A percentile compares a stretch with the other conserved stretches of the same genome.
Conservation (phyloP, 306 rosid genomes). For the Acacia crassicarpa region DNA sequence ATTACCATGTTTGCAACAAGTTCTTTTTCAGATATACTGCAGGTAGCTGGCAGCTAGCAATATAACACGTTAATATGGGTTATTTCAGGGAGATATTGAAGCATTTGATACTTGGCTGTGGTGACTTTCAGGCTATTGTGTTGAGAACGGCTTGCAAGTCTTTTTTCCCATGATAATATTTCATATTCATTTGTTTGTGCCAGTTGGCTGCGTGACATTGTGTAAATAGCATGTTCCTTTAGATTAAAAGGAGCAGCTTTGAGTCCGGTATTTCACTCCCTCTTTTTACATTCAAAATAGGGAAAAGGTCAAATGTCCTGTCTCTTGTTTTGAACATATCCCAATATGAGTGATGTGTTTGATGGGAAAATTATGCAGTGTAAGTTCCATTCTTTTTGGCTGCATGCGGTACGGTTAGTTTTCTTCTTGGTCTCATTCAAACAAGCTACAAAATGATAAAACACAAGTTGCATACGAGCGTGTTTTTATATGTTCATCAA, state of each 20-base stretch:
- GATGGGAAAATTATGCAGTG: background rate
- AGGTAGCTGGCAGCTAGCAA: constrained; percentile 6
- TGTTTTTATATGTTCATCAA: background rate
- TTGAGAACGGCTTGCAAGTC: constrained; percentile 30
- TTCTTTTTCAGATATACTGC: constrained; percentile 1
- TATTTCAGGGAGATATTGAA: constrained; percentile 52
- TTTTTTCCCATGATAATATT: constrained; percentile 29
- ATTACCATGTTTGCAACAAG: background rate
- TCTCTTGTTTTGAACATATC: constrained; percentile 29
- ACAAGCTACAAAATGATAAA: background rate
- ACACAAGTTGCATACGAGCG: background rate
- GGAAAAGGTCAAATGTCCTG: constrained; percentile 30
- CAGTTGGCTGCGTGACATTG: constrained; percentile 52
- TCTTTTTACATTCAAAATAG: constrained; percentile 24
- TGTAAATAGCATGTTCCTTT: constrained; percentile 66
- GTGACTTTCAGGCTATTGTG: constrained; percentile 34
- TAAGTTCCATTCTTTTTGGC: background rate
- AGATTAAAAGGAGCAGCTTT: constrained; percentile 37
- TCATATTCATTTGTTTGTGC: constrained; percentile 48
- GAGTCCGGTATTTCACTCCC: constrained; percentile 25
- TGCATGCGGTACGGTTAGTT: background rate
- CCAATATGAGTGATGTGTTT: constrained; percentile 1
- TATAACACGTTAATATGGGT: background rate
- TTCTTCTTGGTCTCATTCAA: background rate
- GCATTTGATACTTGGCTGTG: constrained; percentile 41